A percentile compares a stretch with the other conserved stretches of the same genome.
Evolutionary conservation across 2,329 filamentous ascomycete genomes (phyloP).

Genomic region (Cladophialophora bantiana): DNA sequence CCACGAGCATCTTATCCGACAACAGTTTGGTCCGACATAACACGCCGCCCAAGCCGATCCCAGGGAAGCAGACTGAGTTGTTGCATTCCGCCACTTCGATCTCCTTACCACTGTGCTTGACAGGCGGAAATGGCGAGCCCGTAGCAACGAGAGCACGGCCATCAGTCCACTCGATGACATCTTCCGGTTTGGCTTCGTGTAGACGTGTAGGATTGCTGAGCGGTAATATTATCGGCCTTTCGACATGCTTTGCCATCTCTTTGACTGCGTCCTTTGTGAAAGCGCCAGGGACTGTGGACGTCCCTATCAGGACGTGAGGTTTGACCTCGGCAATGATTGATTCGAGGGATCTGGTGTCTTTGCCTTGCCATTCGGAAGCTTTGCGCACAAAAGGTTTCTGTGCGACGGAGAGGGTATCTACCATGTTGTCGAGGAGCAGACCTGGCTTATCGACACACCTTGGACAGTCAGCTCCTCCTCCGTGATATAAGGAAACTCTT

Average conservation of each 20-base stretch:
- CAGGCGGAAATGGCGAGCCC: conserved; percentile 80
- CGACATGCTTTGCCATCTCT: conserved; percentile 76
- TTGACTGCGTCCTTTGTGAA: conserved; percentile 77
- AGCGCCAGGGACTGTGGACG: conserved; percentile 76
- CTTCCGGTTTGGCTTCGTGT: conserved; percentile 79
- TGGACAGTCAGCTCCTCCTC: not conserved
- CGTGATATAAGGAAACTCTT: not conserved
- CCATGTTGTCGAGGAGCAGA: conserved; percentile 70
- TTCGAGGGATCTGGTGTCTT: conserved; percentile 65
- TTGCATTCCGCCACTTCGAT: conserved; percentile 81
- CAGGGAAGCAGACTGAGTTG: conserved; percentile 84
- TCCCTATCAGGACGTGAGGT: conserved; percentile 83
- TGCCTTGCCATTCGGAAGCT: conserved; percentile 47
- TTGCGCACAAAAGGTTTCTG: conserved; percentile 73
- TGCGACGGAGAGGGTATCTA: conserved; percentile 67
- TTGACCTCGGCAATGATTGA: conserved; percentile 73
- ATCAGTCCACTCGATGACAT: conserved; percentile 78
- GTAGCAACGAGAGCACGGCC: conserved; percentile 82
- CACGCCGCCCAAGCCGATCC: conserved; percentile 81
- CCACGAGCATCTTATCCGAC: conserved; percentile 80
- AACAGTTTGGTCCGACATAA: conserved; percentile 71
- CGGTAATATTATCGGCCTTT: conserved; percentile 79
- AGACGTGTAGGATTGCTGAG: conserved; percentile 84
- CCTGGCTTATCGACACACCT: conserved; percentile 82
- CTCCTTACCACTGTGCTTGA: conserved; percentile 64